Evolutionary conservation across 1,284 basidiomycete genomes (phyloP), one percentile per base, ranked within the genome.

Genomic region (Rhodotorula sp.): DNA sequence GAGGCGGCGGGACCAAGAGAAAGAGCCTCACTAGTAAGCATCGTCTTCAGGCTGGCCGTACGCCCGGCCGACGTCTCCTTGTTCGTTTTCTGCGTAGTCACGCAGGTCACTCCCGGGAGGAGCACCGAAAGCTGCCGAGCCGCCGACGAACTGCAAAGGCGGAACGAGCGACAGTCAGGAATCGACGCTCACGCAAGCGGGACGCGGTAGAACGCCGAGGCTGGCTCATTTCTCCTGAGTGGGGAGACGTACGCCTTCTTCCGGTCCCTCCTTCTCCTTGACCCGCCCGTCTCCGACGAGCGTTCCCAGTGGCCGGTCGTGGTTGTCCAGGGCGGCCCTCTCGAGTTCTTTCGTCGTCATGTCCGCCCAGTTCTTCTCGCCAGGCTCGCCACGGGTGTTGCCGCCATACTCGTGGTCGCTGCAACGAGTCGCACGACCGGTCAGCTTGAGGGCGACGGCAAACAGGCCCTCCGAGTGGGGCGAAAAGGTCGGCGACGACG

Each of bases 361-460:
- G 37, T 71, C 67, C 8, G 48, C 64, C 40, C 58, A 71, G 47
- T 68, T 68, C 59, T 65, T 65, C 51, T 65, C 64, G 3, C 53
- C 64, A 8, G 30, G 44, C 52, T 60, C 56, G 40, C 64, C 64
- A 16, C 64, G 64, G 0, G 64, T 65, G 47, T 65, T 65, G 4
- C 64, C 64, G 22, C 64, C 64, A 22, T 53, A 56, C 53, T 65
- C 64, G n/a, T 54, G 20, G 18, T 40, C 22, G 9, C 64, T 65
- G 57, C 16, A 44, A 44, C 40, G 16, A 18, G 40, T 44, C 40
- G 40, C 40, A 44, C 40, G 40, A 44, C 40, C 15, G 8, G 28
- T n/a, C 13, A 9, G 20, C 22, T 7, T 24, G 30, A 26, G 11
- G 24, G 0, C 5, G 26, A 44, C 26, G 56, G 26, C 26, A 46